These are phyloP conservation scores for Thecaphora frezii DNA, from an alignment of 1,284 basidiomycete species.

Conservation along the genomic window DNA sequence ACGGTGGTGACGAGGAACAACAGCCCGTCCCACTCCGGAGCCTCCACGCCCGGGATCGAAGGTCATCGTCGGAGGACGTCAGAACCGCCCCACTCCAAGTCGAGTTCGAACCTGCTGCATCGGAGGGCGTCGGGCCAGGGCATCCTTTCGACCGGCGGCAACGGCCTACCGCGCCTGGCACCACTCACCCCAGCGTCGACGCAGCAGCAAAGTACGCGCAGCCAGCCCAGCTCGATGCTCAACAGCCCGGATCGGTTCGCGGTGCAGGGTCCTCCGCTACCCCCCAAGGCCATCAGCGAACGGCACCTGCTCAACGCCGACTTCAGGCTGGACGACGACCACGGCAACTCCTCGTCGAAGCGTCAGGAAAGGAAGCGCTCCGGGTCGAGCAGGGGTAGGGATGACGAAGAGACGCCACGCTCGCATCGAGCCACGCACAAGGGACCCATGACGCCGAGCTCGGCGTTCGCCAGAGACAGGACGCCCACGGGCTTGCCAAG, in stretches of 20 bases:
- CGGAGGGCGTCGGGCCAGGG: not conserved
- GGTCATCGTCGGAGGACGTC: not conserved
- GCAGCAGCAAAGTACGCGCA: not conserved
- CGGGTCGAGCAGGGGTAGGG: not conserved
- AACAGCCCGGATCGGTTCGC: constrained; percentile 51
- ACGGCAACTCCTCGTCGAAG: constrained; percentile 1
- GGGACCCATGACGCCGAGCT: constrained; percentile 28
- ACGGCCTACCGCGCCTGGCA: constrained; percentile 20
- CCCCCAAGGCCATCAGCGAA: constrained; percentile 48
- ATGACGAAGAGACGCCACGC: not conserved
- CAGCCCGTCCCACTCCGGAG: constrained; percentile 17
- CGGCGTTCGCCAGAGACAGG: constrained; percentile 19
- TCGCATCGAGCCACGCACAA: not conserved
- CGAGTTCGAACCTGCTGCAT: not conserved
- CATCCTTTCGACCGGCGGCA: constrained; percentile 6
- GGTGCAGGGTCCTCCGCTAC: constrained; percentile 45
- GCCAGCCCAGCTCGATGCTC: constrained; percentile 20
- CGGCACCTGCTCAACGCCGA: constrained; percentile 51
- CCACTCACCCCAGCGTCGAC: constrained; percentile 17
- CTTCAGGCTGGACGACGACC: constrained; percentile 41
- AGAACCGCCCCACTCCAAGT: too few relatives aligned
- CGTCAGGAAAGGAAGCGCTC: not conserved
- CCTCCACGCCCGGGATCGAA: constrained; percentile 1
- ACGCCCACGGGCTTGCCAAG: constrained; percentile 14
- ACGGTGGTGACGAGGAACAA: constrained; percentile 37